These are phyloP conservation scores for Dictyophora rubrovolvata DNA, from an alignment of 768 basidiomycete genomes.

Conservation along the genomic window DNA sequence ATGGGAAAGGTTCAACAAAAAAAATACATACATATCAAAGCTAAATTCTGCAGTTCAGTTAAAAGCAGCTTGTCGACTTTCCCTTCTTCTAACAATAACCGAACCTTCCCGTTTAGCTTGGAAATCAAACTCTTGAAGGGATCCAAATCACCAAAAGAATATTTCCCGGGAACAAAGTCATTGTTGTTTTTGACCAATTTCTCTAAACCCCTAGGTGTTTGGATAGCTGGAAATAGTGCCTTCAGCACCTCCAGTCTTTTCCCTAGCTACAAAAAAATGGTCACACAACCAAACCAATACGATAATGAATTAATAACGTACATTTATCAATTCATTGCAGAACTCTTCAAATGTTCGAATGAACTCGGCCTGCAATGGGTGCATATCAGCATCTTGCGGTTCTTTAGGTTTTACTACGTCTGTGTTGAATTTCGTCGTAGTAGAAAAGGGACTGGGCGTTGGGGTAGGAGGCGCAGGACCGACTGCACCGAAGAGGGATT, in stretches of 20 bases:
- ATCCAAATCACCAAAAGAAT: conserved; percentile 33
- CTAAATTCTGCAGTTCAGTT: conserved; percentile 49
- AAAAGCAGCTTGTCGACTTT: conserved; percentile 32
- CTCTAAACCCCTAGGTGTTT: conserved; percentile 13
- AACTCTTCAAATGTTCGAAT: background rate
- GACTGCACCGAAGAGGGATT: background rate
- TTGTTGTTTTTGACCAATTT: conserved; percentile 20
- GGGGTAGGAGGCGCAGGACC: background rate
- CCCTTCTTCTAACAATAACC: conserved; percentile 33
- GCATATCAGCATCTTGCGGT: background rate
- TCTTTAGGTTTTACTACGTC: background rate
- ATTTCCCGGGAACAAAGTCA: conserved; percentile 14
- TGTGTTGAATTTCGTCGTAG: no score
- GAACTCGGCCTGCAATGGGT: conserved; percentile 7
- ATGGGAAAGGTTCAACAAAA: background rate
- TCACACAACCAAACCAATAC: background rate
- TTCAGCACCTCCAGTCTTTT: background rate
- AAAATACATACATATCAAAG: conserved; percentile 52
- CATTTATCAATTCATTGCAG: background rate
- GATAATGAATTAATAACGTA: background rate
- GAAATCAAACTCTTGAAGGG: conserved; percentile 41
- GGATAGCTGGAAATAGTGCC: conserved; percentile 9
- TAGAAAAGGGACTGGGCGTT: background rate
- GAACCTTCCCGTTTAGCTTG: conserved; percentile 42
- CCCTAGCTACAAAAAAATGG: background rate